phyloP scores from a whole-genome alignment of 2,329 filamentous ascomycete genomes.

The Phyllosticta citribraziliensis region DNA sequence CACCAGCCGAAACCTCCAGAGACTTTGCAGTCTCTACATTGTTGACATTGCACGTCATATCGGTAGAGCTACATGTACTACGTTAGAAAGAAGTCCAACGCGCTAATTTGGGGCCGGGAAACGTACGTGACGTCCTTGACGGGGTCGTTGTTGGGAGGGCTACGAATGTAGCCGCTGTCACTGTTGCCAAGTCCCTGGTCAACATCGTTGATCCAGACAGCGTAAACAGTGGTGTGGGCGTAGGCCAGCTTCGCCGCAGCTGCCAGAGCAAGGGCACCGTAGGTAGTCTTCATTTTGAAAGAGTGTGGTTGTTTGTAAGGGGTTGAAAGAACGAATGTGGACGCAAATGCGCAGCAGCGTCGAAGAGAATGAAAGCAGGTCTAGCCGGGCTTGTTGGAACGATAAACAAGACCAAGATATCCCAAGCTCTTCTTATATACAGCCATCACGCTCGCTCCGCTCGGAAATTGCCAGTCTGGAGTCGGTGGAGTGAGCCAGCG shows the following conservation, averaged over 20 bases:
- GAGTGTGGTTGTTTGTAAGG: constrained; percentile 12
- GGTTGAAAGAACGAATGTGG: constrained; percentile 4
- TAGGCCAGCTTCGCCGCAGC: constrained; percentile 20
- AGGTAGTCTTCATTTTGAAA: constrained; percentile 23
- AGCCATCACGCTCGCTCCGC: background rate
- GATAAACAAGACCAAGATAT: background rate
- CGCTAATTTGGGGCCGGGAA: background rate
- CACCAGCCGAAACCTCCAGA: constrained; percentile 38
- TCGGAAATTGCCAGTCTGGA: background rate
- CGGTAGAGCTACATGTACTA: constrained; percentile 12
- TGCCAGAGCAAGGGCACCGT: constrained; percentile 22
- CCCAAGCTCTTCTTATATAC: background rate
- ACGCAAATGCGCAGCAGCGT: constrained; percentile 5
- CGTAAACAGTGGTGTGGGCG: constrained; percentile 27
- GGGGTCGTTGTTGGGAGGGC: constrained; percentile 30
- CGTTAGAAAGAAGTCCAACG: background rate
- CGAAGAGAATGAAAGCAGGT: background rate
- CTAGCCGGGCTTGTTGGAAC: constrained; percentile 6
- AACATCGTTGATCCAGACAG: constrained; percentile 33
- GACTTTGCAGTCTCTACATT: constrained; percentile 28
- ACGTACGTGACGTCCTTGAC: constrained; percentile 23
- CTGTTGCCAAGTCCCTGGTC: constrained; percentile 27
- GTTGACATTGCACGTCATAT: constrained; percentile 28
- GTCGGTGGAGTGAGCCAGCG: background rate
- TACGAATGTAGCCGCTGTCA: constrained; percentile 39